A percentile compares a stretch with the other conserved stretches of the same genome.
These are phyloP conservation scores for Tetratostichococcus sp. DNA, from an alignment of 139 green algal genomes.

Conservation along the genomic window DNA sequence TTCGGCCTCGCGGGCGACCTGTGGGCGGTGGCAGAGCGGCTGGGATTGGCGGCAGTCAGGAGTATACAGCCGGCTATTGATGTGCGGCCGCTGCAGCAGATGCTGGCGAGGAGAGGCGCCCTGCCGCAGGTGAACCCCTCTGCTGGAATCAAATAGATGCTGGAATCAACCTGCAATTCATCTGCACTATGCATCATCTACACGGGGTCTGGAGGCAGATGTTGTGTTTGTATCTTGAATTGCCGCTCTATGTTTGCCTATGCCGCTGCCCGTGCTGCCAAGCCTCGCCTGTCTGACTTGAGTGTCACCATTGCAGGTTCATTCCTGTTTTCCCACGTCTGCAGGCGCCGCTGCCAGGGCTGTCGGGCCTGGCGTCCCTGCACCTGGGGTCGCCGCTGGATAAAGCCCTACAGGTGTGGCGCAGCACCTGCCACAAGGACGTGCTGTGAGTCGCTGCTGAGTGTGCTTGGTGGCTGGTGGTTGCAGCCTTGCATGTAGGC, in stretches of 20 bases:
- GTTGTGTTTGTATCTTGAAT: too few relatives aligned
- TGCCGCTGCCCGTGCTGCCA: too few relatives aligned
- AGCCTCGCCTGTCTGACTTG: too few relatives aligned
- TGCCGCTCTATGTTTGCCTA: too few relatives aligned
- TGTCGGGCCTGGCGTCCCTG: constrained; percentile 28
- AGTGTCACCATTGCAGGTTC: neutral
- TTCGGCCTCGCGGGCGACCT: neutral
- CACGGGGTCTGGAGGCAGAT: neutral
- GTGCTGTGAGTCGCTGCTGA: too few relatives aligned
- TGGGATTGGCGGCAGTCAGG: neutral
- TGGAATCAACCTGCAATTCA: neutral
- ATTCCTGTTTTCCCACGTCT: neutral
- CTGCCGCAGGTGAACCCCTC: constrained; percentile 18
- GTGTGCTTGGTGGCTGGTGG: too few relatives aligned
- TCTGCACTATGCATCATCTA: neutral
- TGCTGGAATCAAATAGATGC: neutral
- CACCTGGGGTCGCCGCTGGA: constrained; percentile 40
- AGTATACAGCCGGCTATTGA: constrained; percentile 26
- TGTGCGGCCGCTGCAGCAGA: constrained; percentile 26
- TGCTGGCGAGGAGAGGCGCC: constrained; percentile 5
- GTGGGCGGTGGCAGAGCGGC: neutral
- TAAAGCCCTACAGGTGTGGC: too few relatives aligned
- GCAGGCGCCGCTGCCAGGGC: constrained; percentile 18
- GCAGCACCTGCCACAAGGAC: too few relatives aligned
- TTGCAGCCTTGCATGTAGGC: too few relatives aligned